Evolutionary conservation across 1,139 yeast genomes (phyloP).

Genomic region (Citeromyces hawaiiensis): DNA sequence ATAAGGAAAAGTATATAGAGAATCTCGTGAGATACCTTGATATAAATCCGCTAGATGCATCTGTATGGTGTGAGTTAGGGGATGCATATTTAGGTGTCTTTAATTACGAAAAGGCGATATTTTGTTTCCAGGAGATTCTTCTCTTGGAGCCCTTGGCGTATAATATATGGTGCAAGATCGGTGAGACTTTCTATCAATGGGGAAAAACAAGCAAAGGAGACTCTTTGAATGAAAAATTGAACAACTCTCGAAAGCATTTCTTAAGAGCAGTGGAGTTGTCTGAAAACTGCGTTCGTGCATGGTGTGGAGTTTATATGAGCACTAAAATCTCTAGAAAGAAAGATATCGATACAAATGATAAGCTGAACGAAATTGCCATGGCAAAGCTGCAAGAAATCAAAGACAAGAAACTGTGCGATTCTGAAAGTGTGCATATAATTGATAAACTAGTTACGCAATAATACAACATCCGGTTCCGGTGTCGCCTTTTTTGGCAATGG

Average conservation of each 20-base stretch:
- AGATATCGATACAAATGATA: neutral
- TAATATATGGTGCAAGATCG: conserved; percentile 52
- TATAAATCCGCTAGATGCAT: conserved; percentile 56
- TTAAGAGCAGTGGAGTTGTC: conserved; percentile 66
- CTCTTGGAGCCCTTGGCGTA: conserved; percentile 61
- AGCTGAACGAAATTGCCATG: conserved; percentile 1
- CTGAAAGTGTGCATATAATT: neutral
- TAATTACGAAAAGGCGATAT: conserved; percentile 53
- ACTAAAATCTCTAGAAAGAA: conserved; percentile 11
- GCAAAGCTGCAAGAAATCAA: conserved; percentile 1
- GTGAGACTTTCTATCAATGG: conserved; percentile 20
- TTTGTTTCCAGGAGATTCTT: conserved; percentile 56
- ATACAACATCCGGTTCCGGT: conserved; percentile 25
- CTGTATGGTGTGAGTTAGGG: conserved; percentile 69
- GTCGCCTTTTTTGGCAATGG: conserved; percentile 6
- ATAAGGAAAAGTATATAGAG: conserved; percentile 25
- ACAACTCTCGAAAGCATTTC: conserved; percentile 29
- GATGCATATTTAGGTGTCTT: conserved; percentile 47
- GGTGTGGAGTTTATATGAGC: conserved; percentile 56
- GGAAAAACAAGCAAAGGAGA: neutral
- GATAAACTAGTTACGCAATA: conserved; percentile 16
- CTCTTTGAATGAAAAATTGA: neutral
- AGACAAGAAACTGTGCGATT: neutral
- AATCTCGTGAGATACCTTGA: conserved; percentile 36
- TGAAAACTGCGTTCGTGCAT: conserved; percentile 53